Base-by-base conservation (phyloP, 257 asterid genomes). In the Salvia splendens region DNA sequence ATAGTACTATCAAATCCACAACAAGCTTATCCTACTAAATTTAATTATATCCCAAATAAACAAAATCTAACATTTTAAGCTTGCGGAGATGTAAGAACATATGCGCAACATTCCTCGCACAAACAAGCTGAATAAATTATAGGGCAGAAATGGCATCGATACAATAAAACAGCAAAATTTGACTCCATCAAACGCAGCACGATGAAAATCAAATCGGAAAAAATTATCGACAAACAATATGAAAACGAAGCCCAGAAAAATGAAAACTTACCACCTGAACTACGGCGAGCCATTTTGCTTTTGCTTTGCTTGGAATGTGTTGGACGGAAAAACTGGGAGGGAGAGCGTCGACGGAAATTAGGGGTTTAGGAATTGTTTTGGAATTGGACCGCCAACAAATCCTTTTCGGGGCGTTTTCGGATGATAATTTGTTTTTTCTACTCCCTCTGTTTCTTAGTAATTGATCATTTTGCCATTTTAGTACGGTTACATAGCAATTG, bases 261-360 rank as follows among this genome's bases (percentile, higher is more conserved):
- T 1, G 66, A 11, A 61, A 41, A 60, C 20, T 38, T 17, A 42
- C 54, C 54, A 61, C 67, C 67, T 35, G 67, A 61, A 36, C 54
- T 61, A 12, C 53, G 67, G 54, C 67, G 67, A 61, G 67, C 36
- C 67, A 61, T 61, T 61, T 3, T 33, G 12, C 20, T 33, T 11
- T 41, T 52, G 17, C n/a, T 0, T 20, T 20, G 41, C 9, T 38
- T 15, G 14, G 30, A 14, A 15, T 36, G 8, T n/a, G n/a, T 20
- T 20, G 24, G 24, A 20, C 24, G 24, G 24, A 20, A 20, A 20
- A 20, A 20, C 24, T 20, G 1, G 24, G 24, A 20, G 50, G 4
- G 5, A 3, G 5, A 0, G 2, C 14, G 28, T 8, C 51, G 52
- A 2, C 35, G 5, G 47, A 61, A 61, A 40, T 15, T 41, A 8